Base-by-base conservation (phyloP, 2,329 filamentous ascomycete species). In the Cladosporium oxysporum region DNA sequence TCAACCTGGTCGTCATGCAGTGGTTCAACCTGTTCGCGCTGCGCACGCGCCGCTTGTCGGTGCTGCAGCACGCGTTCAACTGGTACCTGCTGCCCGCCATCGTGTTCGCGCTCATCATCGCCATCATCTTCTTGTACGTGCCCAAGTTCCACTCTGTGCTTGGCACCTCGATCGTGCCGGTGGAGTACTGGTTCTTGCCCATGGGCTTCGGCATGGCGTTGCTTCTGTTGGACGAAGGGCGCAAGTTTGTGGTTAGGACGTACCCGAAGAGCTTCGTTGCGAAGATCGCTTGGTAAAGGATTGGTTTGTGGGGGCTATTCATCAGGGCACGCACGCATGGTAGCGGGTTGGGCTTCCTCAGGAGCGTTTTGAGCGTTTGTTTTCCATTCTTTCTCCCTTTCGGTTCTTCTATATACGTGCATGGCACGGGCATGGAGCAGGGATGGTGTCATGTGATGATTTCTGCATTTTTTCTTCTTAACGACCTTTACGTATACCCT, bases 1-100 rank as follows among this genome's bases (percentile, higher is more conserved):
- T 93, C 70, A 93, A 89, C 66, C 80, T 94, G 26, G 91, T 94
- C 2, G 88, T 93, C 58, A 92, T 93, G 90, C 89, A 91, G 82
- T 89, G 88, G 82, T 92, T 92, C 81, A 91, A 90, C 74, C 81
- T 93, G 4, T 84, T 93, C 73, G 87, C 88, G 1, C 83, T 91
- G 5, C 83, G 90, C 18, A 93, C 82, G 69, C 70, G 80, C 74
- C 73, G 85, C 74, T 66, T 87, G 72, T 80, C 85, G 64, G 85
- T 93, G 69, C 88, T 93, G 76, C 88, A 91, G 73, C 90, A 93
- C 70, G 87, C 88, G 3, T 90, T 90, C 0, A 93, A 93, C 73
- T 79, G 85, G 71, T 87, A 87, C 53, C 81, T 93, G 0, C 88
- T 92, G 73, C 89, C 89, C 0, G 88, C 90, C 0, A 90, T 93